A percentile compares a stretch with the other conserved stretches of the same genome.
Conservation (phyloP, 495 filamentous ascomycete genomes). For the Trichocladium antarcticum region DNA sequence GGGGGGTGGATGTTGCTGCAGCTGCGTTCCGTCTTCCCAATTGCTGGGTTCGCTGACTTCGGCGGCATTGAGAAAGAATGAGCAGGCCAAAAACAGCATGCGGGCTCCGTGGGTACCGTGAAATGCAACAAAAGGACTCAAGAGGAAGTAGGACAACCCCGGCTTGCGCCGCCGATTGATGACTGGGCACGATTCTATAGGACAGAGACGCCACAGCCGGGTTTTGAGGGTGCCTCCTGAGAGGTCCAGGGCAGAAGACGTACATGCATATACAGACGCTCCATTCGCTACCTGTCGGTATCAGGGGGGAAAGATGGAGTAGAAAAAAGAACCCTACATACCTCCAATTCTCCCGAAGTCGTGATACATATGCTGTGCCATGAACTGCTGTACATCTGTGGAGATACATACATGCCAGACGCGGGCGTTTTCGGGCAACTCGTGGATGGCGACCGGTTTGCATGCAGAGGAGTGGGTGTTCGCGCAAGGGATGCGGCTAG, state of each 20-base stretch:
- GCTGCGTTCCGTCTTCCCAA: slow-evolving; percentile 6
- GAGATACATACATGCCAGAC: background rate
- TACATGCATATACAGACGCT: slow-evolving; percentile 22
- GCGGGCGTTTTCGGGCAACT: slow-evolving; percentile 4
- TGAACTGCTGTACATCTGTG: background rate
- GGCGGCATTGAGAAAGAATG: slow-evolving; percentile 19
- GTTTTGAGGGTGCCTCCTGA: slow-evolving; percentile 19
- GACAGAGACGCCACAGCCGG: slow-evolving; percentile 21
- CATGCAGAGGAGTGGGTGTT: background rate
- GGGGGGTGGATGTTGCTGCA: slow-evolving; percentile 11
- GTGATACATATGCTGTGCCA: too few relatives aligned
- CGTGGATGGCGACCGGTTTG: slow-evolving; percentile 4
- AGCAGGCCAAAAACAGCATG: too few relatives aligned
- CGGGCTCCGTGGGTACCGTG: slow-evolving; percentile 19
- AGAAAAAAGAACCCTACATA: background rate
- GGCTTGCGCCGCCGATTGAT: slow-evolving; percentile 28
- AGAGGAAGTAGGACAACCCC: slow-evolving; percentile 21
- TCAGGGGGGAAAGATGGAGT: background rate
- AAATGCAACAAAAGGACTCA: slow-evolving; percentile 26
- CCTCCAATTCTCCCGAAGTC: background rate
- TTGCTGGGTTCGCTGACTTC: slow-evolving; percentile 4
- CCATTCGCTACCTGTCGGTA: slow-evolving; percentile 3
- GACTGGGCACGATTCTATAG: slow-evolving; percentile 33
- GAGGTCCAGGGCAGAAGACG: slow-evolving; percentile 19
- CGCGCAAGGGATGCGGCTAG: slow-evolving; percentile 4